A percentile compares a stretch with the other conserved stretches of the same genome.
phyloP scores from a whole-genome alignment of 331 rosid species.

The Prunus yedoensis region DNA sequence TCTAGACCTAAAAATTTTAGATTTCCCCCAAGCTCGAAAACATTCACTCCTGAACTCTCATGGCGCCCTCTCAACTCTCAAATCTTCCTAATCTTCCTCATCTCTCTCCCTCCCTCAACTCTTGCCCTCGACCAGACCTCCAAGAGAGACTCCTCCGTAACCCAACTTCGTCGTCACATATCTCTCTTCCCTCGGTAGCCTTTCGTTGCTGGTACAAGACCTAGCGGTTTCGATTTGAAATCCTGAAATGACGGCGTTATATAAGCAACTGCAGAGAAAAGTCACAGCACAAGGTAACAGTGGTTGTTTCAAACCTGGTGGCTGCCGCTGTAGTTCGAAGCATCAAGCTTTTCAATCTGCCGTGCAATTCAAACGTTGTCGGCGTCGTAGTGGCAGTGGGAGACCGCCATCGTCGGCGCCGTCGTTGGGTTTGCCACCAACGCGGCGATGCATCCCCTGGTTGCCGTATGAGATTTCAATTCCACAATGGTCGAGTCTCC shows the following conservation, averaged over 20 bases:
- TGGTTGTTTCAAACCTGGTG: background rate
- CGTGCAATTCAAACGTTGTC: background rate
- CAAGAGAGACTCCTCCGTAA: no score
- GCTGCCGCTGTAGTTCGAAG: background rate
- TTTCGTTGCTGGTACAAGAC: background rate
- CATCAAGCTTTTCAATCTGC: background rate
- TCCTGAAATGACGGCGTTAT: background rate
- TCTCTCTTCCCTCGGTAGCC: background rate
- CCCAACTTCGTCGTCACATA: no score
- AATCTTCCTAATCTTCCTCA: no score
- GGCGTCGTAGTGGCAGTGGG: constrained; percentile 67
- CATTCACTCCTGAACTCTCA: no score
- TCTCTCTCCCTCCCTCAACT: no score
- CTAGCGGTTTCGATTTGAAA: background rate
- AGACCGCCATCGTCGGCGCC: constrained; percentile 75
- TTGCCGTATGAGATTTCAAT: constrained; percentile 94
- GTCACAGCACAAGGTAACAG: background rate
- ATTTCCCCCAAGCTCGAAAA: no score
- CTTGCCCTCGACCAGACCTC: no score
- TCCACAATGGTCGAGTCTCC: constrained; percentile 71
- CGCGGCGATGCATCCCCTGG: constrained; percentile 86
- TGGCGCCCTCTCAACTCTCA: no score
- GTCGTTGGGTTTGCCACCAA: constrained; percentile 81
- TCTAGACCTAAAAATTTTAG: no score
- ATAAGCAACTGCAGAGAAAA: background rate